Evolutionary conservation across 164 flowering plant genomes (phyloP).

Genomic region (Tetrastigma voinierianum): DNA sequence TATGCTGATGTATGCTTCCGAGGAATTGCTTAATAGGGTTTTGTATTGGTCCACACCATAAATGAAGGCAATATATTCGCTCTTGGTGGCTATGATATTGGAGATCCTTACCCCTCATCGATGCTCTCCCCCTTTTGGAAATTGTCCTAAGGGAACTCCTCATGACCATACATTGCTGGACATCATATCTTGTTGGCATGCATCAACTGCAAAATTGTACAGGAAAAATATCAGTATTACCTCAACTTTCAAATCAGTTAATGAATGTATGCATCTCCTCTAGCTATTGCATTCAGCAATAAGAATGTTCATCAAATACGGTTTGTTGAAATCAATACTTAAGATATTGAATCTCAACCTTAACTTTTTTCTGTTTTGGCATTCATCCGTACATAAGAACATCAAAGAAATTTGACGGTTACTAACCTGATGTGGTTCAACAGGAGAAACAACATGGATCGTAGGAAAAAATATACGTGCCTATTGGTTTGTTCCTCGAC

Average conservation of each 20-base stretch:
- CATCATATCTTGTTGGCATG: constrained; percentile 72
- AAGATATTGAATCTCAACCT: no score
- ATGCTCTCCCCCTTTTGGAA: constrained; percentile 49
- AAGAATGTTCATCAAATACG: no score
- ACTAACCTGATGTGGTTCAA: not conserved
- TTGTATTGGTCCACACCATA: constrained; percentile 63
- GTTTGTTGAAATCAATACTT: no score
- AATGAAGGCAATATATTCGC: constrained; percentile 58
- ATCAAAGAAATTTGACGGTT: no score
- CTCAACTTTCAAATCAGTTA: no score
- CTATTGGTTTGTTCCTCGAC: constrained; percentile 14
- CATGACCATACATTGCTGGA: constrained; percentile 60
- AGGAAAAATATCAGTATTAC: constrained; percentile 54
- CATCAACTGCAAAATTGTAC: constrained; percentile 59
- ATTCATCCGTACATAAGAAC: no score
- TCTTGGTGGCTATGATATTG: constrained; percentile 49
- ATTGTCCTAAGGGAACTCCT: constrained; percentile 48
- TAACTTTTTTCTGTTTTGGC: no score
- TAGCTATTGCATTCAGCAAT: no score
- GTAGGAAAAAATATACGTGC: constrained; percentile 16
- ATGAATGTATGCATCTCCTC: no score
- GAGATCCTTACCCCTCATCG: constrained; percentile 42
- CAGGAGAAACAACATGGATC: constrained; percentile 22
- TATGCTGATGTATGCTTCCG: constrained; percentile 75
- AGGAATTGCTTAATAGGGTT: constrained; percentile 76